Base-by-base conservation (phyloP, 495 filamentous ascomycete genomes). In the Aspergillus campestris region DNA sequence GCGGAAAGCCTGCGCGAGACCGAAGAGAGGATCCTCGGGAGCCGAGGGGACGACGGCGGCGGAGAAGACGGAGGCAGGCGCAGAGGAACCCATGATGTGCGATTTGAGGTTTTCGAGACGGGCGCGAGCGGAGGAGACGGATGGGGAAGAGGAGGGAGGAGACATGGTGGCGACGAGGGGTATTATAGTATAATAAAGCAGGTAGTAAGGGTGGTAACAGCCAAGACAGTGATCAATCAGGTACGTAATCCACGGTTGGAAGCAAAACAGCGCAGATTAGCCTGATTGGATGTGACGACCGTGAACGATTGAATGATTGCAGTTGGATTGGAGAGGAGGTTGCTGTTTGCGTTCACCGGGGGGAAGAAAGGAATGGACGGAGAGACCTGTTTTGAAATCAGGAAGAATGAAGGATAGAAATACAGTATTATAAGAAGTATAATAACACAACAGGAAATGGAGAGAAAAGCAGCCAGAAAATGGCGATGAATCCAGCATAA, bases 1-100 rank as follows among this genome's bases (percentile, higher is more conserved):
- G 55, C 80, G 79, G 72, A 83, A 97, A 40, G 89, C 89, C 52
- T 85, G 80, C 78, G 90, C 87, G 48, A 99, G 68, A 34, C 92
- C 90, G 59, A 99, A 99, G 54, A 99, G 77, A 48, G 94, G 85
- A 67, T 99, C 92, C 61, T 95, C 88, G 33, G 94, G 89, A 38
- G 94, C 92, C 56, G 89, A 81, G 54, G 91, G 85, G 15, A 99
- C 88, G 46, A 74, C 74, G 59, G 87, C 80, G 44, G 84, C 69
- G 33, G 81, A 76, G 68, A 97, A 97, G 42, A 79, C 79, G 47
- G 88, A 84, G 43, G 77, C 58, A 31, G 14, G 38, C 7, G 43
- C 55, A 30, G 58, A 53, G 48, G 66, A 60, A 45, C 54, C 65
- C 69, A 72, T 74, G 65, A 71, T 71, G 58, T 74, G 70, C 33